Base-by-base conservation (phyloP, 2,329 filamentous ascomycete genomes). In the Leptographium procerum region DNA sequence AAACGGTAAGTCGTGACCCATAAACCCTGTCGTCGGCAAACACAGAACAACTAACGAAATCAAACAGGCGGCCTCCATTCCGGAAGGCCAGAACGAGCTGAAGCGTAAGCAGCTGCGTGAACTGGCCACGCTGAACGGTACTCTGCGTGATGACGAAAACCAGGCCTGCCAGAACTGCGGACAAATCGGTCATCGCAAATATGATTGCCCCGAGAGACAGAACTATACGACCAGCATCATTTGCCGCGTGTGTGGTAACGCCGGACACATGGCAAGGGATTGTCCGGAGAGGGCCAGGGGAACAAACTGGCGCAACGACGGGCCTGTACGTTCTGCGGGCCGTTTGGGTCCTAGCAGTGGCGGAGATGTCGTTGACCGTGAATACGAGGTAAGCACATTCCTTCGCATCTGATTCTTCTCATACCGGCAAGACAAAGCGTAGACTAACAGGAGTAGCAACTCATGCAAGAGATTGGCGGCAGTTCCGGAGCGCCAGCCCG, bases 181-280 rank as follows among this genome's bases (percentile, higher is more conserved):
- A 66, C 91, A 97, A 80, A 99, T 99, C 64, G 94, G 94, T 61
- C 94, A 99, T 73, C 87, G 94, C 74, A 99, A 99, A 75, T 97
- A 96, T 72, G 94, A 99, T 71, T 99, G 94, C 67, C 94, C 94
- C 16, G 90, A 99, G 75, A 89, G 94, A 72, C 89, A 91, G 71
- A 99, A 99, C 75, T 97, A 88, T 75, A 99, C 94, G n/a, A 91
- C 94, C 67, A 97, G 91, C 74, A 97, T 99, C 71, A 97, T 99
- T 70, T 99, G 94, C 75, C 91, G 92, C 67, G 88, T 96, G 66
- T 99, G 94, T 76, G 94, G 94, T 65, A 96, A 97, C 70, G 91
- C 94, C 64, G 94, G 94, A 24, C 94, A 99, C 68, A 96, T 99
- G 91, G 94, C 91, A 65, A 87, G 92, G 66, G 94, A 99, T 75